These are phyloP conservation scores for Gnomoniopsis smithogilvyi DNA, from an alignment of 2,329 filamentous ascomycete species.

Conservation along the genomic window DNA sequence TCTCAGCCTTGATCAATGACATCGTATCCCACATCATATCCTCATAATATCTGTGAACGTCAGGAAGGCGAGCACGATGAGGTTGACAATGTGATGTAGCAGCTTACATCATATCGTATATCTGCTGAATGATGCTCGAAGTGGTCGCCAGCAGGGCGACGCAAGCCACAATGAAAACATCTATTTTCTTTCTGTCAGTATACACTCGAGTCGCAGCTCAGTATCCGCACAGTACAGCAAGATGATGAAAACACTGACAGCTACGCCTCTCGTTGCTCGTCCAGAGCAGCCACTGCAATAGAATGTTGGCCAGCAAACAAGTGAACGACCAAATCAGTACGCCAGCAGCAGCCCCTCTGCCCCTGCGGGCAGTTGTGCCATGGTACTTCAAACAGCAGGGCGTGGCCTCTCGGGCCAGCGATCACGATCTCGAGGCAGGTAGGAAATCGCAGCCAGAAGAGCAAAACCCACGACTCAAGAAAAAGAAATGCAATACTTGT, in stretches of 20 bases:
- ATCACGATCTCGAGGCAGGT: background rate
- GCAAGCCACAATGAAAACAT: conserved; percentile 6
- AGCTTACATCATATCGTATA: conserved; percentile 9
- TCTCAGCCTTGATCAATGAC: background rate
- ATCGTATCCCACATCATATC: conserved; percentile 12
- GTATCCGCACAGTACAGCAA: too few relatives aligned
- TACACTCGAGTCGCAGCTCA: background rate
- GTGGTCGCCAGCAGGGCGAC: conserved; percentile 8
- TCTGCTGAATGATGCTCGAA: conserved; percentile 11
- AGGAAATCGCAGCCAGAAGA: background rate
- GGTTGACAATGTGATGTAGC: background rate
- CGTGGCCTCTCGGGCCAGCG: background rate
- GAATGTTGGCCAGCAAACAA: conserved; percentile 5
- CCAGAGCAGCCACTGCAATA: conserved; percentile 17
- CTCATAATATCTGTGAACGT: conserved; percentile 10
- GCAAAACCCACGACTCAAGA: background rate
- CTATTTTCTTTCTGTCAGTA: background rate
- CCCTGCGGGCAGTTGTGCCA: conserved; percentile 14
- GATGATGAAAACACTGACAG: conserved; percentile 2
- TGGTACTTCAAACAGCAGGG: background rate
- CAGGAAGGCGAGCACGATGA: background rate
- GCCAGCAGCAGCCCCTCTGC: conserved; percentile 7
- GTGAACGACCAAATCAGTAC: conserved; percentile 4
- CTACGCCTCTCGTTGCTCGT: conserved; percentile 14
- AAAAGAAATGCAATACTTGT: background rate